phyloP scores from a whole-genome alignment of 1,284 basidiomycete genomes.

The Meira miltonrushii region DNA sequence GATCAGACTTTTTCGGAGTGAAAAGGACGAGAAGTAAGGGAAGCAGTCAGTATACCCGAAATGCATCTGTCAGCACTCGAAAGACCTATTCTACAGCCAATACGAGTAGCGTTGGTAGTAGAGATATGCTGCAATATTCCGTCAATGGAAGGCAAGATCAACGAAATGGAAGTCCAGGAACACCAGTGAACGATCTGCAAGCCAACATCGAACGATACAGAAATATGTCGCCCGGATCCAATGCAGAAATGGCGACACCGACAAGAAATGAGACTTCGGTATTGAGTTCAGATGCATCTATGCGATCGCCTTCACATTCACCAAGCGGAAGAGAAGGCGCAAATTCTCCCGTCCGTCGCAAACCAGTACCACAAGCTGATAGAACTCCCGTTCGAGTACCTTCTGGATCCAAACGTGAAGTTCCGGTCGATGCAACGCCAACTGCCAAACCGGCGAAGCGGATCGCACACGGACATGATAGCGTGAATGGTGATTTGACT shows the following conservation, averaged over 20 bases:
- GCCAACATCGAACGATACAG: not conserved
- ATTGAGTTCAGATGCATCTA: not conserved
- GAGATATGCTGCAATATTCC: conserved; percentile 14
- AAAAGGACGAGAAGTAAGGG: conserved; percentile 27
- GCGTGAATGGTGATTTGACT: not conserved
- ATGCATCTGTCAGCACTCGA: conserved; percentile 20
- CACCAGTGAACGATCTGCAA: not conserved
- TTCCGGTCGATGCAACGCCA: not conserved
- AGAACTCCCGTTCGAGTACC: not conserved
- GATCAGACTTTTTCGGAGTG: conserved; percentile 33
- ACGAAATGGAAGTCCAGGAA: not conserved
- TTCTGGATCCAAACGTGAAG: conserved; percentile 6
- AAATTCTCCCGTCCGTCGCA: not conserved
- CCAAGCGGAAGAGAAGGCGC: not conserved
- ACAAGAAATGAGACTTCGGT: not conserved
- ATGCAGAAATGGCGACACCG: not conserved
- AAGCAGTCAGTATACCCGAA: conserved; percentile 19
- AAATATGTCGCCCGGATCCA: not conserved
- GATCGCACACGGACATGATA: not conserved
- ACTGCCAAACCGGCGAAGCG: not conserved
- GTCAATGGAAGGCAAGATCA: not conserved
- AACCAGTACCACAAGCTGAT: not conserved
- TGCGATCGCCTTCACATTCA: too few species aligned
- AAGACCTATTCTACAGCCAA: conserved; percentile 31
- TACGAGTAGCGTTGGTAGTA: conserved; percentile 36